phyloP scores from a whole-genome alignment of 345 rosid species.

The Laguncularia racemosa region DNA sequence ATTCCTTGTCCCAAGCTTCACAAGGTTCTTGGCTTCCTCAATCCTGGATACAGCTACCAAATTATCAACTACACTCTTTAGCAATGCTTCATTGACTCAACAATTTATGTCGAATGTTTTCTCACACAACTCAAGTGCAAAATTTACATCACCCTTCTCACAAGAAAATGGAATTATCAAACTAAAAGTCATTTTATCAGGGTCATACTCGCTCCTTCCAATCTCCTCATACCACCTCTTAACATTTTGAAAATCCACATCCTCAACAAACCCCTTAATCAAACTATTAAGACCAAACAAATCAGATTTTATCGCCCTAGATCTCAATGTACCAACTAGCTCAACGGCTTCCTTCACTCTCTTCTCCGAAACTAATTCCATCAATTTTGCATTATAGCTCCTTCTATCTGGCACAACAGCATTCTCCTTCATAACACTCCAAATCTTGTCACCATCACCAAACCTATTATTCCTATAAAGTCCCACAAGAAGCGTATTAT shows the following conservation, averaged over 20 bases:
- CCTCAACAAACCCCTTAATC: conserved; percentile 39
- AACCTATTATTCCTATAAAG: conserved; percentile 34
- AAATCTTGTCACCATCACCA: conserved; percentile 51
- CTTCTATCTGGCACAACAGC: conserved; percentile 33
- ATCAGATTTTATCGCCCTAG: conserved; percentile 35
- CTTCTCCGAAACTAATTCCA: conserved; percentile 37
- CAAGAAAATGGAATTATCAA: conserved; percentile 36
- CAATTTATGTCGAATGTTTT: conserved; percentile 21
- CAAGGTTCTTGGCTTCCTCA: conserved; percentile 53
- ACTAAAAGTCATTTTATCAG: conserved; percentile 29
- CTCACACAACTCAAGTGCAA: conserved; percentile 40
- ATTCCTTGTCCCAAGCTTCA: conserved; percentile 36
- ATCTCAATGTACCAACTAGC: conserved; percentile 36
- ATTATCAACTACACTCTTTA: conserved; percentile 45
- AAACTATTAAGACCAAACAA: conserved; percentile 46
- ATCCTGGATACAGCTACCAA: conserved; percentile 39
- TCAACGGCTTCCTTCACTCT: conserved; percentile 36
- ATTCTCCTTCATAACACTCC: conserved; percentile 44
- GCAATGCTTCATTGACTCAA: conserved; percentile 23
- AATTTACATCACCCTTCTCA: conserved; percentile 45
- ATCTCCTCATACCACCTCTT: conserved; percentile 46
- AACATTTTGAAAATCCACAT: conserved; percentile 35
- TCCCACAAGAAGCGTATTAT: conserved; percentile 43
- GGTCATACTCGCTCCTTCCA: conserved; percentile 19
- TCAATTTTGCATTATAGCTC: conserved; percentile 50